Percentiles rank a stretch among this genome's conserved stretches.
phyloP scores from a whole-genome alignment of 2,329 filamentous ascomycete species.

The Apiospora pterosperma region DNA sequence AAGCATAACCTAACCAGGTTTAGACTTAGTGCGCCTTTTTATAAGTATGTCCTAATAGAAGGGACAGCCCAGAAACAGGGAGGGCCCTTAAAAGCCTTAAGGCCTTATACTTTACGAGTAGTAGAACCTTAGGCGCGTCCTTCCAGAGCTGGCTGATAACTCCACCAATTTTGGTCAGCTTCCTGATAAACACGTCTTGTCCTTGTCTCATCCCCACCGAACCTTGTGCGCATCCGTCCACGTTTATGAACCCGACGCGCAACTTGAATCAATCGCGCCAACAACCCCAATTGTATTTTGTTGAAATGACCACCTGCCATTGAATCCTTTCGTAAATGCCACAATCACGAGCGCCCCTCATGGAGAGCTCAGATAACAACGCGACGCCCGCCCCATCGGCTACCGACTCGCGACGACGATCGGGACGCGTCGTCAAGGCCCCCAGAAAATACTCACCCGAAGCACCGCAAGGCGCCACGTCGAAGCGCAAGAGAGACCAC shows the following conservation, averaged over 20 bases:
- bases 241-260: neutral
- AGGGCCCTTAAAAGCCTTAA: neutral
- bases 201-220: neutral
- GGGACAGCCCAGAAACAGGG: neutral
- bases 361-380: conserved; percentile 54
- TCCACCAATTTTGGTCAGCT: conserved; percentile 1
- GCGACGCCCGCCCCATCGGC: conserved; percentile 49
- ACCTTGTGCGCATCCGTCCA: neutral
- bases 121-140: neutral
- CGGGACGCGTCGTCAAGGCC: conserved; percentile 62
- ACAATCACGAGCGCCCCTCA: conserved; percentile 42
- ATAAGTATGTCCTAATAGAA: too few species aligned
- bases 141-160: neutral
- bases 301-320: conserved; percentile 21
- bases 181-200: conserved; percentile 1
- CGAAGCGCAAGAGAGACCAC: conserved; percentile 56
- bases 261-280: neutral
- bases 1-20: too few species aligned
- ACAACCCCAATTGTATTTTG: neutral
- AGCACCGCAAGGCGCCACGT: conserved; percentile 30
- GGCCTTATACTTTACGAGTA: too few species aligned
- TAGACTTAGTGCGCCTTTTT: neutral
- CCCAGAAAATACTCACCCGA: conserved; percentile 60
- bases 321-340: conserved; percentile 32
- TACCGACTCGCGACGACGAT: conserved; percentile 58